Conservation (phyloP, 257 asterid genomes). For the Gentiana macrophylla region DNA sequence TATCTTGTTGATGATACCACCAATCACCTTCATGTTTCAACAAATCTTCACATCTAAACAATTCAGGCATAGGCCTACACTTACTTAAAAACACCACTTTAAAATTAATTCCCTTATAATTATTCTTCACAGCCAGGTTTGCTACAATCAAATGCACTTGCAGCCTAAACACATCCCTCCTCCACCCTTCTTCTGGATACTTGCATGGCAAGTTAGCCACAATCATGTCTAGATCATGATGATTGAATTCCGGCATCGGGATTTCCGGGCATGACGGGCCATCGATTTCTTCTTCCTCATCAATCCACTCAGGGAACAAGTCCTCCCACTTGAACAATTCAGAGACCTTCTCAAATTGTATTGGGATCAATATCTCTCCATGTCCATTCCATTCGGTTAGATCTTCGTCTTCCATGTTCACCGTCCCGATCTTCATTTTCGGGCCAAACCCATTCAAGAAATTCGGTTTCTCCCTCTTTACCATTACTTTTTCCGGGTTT, state of each 20-base stretch:
- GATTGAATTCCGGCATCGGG: slow-evolving; percentile 54
- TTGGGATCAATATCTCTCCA: slow-evolving; percentile 21
- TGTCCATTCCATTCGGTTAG: slow-evolving; percentile 41
- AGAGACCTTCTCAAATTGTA: slow-evolving; percentile 40
- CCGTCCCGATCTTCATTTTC: slow-evolving; percentile 54
- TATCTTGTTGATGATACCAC: slow-evolving; percentile 63
- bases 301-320: slow-evolving; percentile 91
- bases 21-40: slow-evolving; percentile 63
- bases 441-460: slow-evolving; percentile 38
- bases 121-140: slow-evolving; percentile 33
- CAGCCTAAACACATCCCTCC: slow-evolving; percentile 65
- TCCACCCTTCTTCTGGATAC: slow-evolving; percentile 48
- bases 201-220: slow-evolving; percentile 70
- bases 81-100: slow-evolving; percentile 65
- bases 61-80: slow-evolving; percentile 68
- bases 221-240: slow-evolving; percentile 43
- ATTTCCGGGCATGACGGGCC: slow-evolving; percentile 80
- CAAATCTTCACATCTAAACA: slow-evolving; percentile 72
- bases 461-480: slow-evolving; percentile 54
- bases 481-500: slow-evolving; percentile 23
- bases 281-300: slow-evolving; percentile 82
- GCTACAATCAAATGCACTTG: slow-evolving; percentile 70
- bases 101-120: slow-evolving; percentile 29
- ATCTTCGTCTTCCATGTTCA: slow-evolving; percentile 80
- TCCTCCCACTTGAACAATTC: slow-evolving; percentile 57